phyloP scores from a whole-genome alignment of 345 rosid species.

The Lumnitzera littorea region DNA sequence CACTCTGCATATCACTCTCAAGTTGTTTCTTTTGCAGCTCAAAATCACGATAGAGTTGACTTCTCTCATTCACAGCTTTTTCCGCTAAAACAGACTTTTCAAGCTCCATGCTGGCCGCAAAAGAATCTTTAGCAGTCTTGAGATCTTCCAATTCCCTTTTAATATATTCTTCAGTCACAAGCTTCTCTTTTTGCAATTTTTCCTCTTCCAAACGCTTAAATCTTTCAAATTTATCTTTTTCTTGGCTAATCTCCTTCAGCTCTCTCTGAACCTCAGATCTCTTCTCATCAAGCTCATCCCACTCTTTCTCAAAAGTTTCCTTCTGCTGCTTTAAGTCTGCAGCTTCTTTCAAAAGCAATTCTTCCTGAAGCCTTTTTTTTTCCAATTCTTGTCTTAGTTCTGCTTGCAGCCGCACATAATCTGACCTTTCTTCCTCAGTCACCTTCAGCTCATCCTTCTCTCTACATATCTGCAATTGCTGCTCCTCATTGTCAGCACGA shows the following conservation, averaged over 20 bases:
- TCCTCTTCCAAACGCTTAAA: constrained; percentile 58
- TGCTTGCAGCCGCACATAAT: constrained; percentile 57
- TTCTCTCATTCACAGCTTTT: constrained; percentile 68
- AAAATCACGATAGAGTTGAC: constrained; percentile 60
- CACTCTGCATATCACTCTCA: constrained; percentile 59
- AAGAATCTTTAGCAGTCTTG: constrained; percentile 59
- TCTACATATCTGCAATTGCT: constrained; percentile 43
- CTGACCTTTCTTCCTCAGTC: constrained; percentile 77
- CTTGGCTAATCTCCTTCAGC: constrained; percentile 36
- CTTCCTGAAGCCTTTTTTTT: constrained; percentile 66
- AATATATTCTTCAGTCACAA: constrained; percentile 36
- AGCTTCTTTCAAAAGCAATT: constrained; percentile 69
- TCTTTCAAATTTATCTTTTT: constrained; percentile 61
- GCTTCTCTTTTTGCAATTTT: constrained; percentile 54
- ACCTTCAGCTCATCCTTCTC: constrained; percentile 57
- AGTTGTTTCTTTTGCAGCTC: constrained; percentile 63
- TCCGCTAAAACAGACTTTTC: constrained; percentile 48
- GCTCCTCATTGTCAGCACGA: constrained; percentile 54
- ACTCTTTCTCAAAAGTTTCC: constrained; percentile 85
- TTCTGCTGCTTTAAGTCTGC: constrained; percentile 82
- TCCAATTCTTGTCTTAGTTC: constrained; percentile 75
- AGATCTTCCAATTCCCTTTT: constrained; percentile 65
- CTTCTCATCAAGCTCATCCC: constrained; percentile 89
- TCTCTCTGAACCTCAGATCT: constrained; percentile 51
- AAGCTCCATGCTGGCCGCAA: constrained; percentile 63